Base-by-base conservation (phyloP, 2,329 filamentous ascomycete genomes). In the Trichoderma sp. region DNA sequence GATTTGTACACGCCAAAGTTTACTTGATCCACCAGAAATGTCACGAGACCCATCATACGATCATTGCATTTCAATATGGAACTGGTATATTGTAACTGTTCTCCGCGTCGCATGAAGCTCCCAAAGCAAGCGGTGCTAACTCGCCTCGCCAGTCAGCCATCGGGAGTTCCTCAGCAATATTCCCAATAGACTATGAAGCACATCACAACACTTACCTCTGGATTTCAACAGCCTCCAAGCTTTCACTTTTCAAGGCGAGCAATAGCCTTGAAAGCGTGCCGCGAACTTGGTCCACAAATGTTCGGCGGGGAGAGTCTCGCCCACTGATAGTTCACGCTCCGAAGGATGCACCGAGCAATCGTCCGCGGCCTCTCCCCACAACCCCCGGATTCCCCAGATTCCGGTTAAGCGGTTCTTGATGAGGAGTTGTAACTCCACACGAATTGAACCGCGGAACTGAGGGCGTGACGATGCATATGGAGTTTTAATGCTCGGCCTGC, bases 311-410 rank as follows among this genome's bases (percentile, higher is more conserved):
- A 35, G 29, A 35, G 37, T 37, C 14, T 31, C 19, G n/a, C 19
- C 27, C 16, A 64, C 29, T 21, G n/a, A 19, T 24, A 53, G 24
- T 19, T 21, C 49, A 21, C 33, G 49, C 33, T 5, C 61, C 61
- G 61, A 64, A 43, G n/a, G 53, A 64, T 55, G 43, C 19, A 52
- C 61, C 61, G 61, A 64, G 33, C 47, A 64, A 64, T 64, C 31
- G 24, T 56, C 61, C 61, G 49, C 49, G 61, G 49, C 47, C 10
- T 40, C 47, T 64, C 31, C 40, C 24, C 33, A 64, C 47, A 55
- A 55, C 13, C 31, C 31, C 55, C 49, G 11, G 7, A 2, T n/a
- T 43, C 61, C 61, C 60, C 47, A 63, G 60, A 63, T 63, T 63
- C 47, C 43, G 47, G 29, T 24, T 31, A n/a, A 64, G 7, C 8